Base-by-base conservation (phyloP, 2,329 filamentous ascomycete genomes). In the Xylaria sp. region DNA sequence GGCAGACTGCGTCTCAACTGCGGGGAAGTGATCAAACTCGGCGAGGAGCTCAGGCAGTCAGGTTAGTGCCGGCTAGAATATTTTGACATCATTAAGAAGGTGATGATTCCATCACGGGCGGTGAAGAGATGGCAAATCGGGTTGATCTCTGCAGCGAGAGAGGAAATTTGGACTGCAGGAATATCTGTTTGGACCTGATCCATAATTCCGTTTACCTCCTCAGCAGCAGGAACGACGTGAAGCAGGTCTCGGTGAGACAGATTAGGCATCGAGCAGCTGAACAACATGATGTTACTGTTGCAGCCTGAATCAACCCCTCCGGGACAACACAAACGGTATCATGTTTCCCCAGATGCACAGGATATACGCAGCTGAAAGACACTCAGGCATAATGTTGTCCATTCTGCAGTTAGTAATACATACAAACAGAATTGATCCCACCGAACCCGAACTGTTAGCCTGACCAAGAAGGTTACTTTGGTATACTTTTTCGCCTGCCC, bases 361-460 rank as follows among this genome's bases (percentile, higher is more conserved):
- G 17, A 46, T 12, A 6, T 6, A 5, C 21, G 3, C 31, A 35
- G 12, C 11, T 7, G 37, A 8, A 35, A 21, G n/a, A 25, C 19
- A n/a, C 23, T 43, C 11, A 23, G 33, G 31, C 49, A 42, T 14
- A 54, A 17, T 45, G 17, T 40, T 61, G 23, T 31, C 40, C 49
- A 62, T 62, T 58, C 42, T 35, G 14, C 42, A 28, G 28, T 46
- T 19, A 21, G 43, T 55, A 57, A 42, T 47, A 51, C 52, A 38
- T 47, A 42, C 40, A 28, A 56, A 53, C 17, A 57, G 52, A 52
- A 42, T n/a, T 53, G 31, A 52, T 57, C 28, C 35, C 49, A 51
- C 17, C 53, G 54, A 57, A 31, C 28, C 45, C 50, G 17, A 40
- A 1, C 43, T 31, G 40, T 15, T 14, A 42, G 23, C 12, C 25